Evolutionary conservation across 2,329 filamentous ascomycete genomes (phyloP), one percentile per base, ranked within the genome.

Genomic region (Paramyrothecium sp.): DNA sequence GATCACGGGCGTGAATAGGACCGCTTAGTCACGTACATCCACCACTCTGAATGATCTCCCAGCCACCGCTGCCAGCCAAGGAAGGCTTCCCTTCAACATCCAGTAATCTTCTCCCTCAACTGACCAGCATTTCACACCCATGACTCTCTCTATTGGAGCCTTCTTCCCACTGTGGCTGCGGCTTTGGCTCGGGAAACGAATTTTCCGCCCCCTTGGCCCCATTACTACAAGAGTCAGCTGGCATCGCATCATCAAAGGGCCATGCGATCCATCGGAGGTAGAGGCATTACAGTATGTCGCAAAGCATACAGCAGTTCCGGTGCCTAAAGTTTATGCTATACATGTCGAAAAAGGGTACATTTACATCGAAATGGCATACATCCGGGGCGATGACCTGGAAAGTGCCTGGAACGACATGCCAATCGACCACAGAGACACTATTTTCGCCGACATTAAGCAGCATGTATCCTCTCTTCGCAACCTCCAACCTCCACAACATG

Each of bases 261-360:
- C 67, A 61, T 68, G 66, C 54, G 55, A 61, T 19, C 67, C 65
- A 5, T 54, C 64, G 1, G 67, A 71, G 58, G 57, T 70, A 4
- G 68, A 70, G 53, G 69, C 67, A 13, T 66, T 71, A 64, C 63
- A 65, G 53, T 72, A 70, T 52, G 56, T 71, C 54, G 62, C 66
- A 41, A 33, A 50, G 50, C 58, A 70, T 52, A 70, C 68, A 30
- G 54, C 53, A 3, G 61, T 72, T 33, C 69, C 69, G 8, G 54
- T 72, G 1, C 68, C 67, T 21, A 65, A 53, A 33, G 10, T 72
- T 21, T 64, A 67, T 41, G 61, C 58, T 4, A 54, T 67, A 26
- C 67, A 70, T 53, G 65, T 54, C 3, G 11, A 59, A 3, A 7
- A 51, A 10, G 19, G 53, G 8, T 12, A 0, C 2, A 63, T 70